Evolutionary conservation across 2,329 filamentous ascomycete species (phyloP), one percentile per base, ranked within the genome.

Genomic region (Tolypocladium paradoxum): DNA sequence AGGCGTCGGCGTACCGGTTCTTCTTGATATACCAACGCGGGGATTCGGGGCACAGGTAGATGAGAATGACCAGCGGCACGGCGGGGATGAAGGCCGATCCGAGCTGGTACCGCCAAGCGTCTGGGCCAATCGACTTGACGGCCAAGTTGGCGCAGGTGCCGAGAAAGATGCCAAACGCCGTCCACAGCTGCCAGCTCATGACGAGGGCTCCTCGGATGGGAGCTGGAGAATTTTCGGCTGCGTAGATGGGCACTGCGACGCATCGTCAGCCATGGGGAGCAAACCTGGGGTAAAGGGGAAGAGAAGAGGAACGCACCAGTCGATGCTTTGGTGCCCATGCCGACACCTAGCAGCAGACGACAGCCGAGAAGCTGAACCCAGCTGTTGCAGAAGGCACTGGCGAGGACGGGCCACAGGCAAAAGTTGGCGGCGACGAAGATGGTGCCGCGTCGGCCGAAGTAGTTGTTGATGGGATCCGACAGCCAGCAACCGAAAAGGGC

Each of bases 141-240:
- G 79, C 67, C 73, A 81, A 66, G 74, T 84, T 83, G 55, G 77
- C 77, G 50, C 75, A 78, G 50, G 78, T 84, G 33, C 83, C 83
- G 18, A 82, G 68, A 59, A 82, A 76, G 57, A 83, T 83, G 47
- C 81, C 81, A 61, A 83, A 80, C 2, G 77, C 77, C 3, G 77
- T 83, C 80, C 82, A 86, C 67, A 86, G 72, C 69, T 91, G 71
- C 87, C 88, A 92, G 57, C 83, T 84, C 87, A 92, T 92, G 57
- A 91, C 87, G 20, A 93, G 74, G 8, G 85, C 87, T 57, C 87
- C 86, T 64, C 87, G 81, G 52, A 90, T 84, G 1, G 75, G 67
- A 1, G 85, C 82, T 0, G 87, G 87, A 0, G 83, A 79, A 53
- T 82, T 87, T 66, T 91, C 87, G 2, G 87, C 87, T 0, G 85